Base-by-base conservation (phyloP, 2,329 filamentous ascomycete species). In the Fusarium anguioides region DNA sequence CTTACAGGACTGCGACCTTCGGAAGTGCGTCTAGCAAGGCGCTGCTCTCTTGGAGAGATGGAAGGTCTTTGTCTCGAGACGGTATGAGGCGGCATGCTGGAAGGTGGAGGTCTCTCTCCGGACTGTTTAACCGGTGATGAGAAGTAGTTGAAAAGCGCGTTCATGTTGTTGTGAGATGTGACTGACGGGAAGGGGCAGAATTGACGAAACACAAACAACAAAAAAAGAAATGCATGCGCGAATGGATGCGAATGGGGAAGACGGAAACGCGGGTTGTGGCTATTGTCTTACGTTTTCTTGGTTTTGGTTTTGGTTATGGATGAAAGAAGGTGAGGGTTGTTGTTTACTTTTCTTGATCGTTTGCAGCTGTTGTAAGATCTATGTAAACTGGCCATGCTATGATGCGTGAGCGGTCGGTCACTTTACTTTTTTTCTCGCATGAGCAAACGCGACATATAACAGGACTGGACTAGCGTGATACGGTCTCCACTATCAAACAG, bases 101-200 rank as follows among this genome's bases (percentile, higher is more conserved):
- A 31, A 4, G 60, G 49, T 18, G 36, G 23, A 45, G 33, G 60
- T 51, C 35, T 52, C 21, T 40, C 47, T 36, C 21, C 18, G 14
- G 49, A 48, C 49, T 65, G 60, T 54, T 73, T 73, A n/a, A 66
- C 60, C 41, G 72, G 72, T 29, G 72, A 71, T 17, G 72, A 72
- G 29, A 72, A 51, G 10, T 70, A 53, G 31, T 56, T 54, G 24
- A 59, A 36, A 33, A 60, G n/a, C 45, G 56, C 33, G 55, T 60
- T 60, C 57, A 60, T n/a, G n/a, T n/a, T n/a, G n/a, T 60, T 33
- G 31, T 33, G 31, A n/a, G 31, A n/a, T 33, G 33, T 53, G 48
- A 39, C 12, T 20, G 21, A 48, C 29, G n/a, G 36, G n/a, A 27
- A 41, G 26, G 23, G 18, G 23, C 31, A 29, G 17, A 33, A 40